A percentile compares a stretch with the other conserved stretches of the same genome.
phyloP scores from a whole-genome alignment of 495 filamentous ascomycete species.

The Friedmanniomyces endolithicus region DNA sequence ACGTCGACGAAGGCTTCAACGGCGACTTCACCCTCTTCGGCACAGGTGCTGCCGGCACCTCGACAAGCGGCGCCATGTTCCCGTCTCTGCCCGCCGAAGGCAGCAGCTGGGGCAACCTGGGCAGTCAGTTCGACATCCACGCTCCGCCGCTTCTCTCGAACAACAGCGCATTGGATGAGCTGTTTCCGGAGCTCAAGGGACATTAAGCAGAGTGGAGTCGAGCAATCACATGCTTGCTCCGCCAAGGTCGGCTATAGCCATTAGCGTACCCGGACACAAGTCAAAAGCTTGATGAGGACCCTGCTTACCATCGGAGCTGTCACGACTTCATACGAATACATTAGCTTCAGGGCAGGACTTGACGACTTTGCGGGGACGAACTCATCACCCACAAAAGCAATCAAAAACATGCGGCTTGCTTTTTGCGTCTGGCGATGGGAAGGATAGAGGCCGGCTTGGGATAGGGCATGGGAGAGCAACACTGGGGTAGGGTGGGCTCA shows the following conservation, averaged over 20 bases:
- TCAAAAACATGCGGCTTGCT: background rate
- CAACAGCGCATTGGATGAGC: constrained; percentile 19
- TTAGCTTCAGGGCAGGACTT: no score
- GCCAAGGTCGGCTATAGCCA: constrained; percentile 19
- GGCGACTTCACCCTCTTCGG: constrained; percentile 22
- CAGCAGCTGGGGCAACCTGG: constrained; percentile 18
- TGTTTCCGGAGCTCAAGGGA: constrained; percentile 20
- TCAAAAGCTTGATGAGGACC: background rate
- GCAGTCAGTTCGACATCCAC: constrained; percentile 15
- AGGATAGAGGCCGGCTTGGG: background rate
- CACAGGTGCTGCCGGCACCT: background rate
- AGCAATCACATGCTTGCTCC: constrained; percentile 20
- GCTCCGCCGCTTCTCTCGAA: constrained; percentile 1
- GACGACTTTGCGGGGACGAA: background rate
- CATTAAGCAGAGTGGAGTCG: constrained; percentile 15
- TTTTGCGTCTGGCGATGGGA: background rate
- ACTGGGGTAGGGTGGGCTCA: no score
- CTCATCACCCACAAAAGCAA: background rate
- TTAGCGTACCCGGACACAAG: constrained; percentile 16
- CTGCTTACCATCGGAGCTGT: background rate
- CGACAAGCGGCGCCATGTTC: constrained; percentile 13
- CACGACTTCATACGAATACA: background rate
- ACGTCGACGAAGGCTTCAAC: constrained; percentile 15
- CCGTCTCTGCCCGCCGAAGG: constrained; percentile 13
- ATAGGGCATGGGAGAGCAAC: background rate